These are phyloP conservation scores for Pleurotus platypus DNA, from an alignment of 768 basidiomycete species.

Conservation along the genomic window DNA sequence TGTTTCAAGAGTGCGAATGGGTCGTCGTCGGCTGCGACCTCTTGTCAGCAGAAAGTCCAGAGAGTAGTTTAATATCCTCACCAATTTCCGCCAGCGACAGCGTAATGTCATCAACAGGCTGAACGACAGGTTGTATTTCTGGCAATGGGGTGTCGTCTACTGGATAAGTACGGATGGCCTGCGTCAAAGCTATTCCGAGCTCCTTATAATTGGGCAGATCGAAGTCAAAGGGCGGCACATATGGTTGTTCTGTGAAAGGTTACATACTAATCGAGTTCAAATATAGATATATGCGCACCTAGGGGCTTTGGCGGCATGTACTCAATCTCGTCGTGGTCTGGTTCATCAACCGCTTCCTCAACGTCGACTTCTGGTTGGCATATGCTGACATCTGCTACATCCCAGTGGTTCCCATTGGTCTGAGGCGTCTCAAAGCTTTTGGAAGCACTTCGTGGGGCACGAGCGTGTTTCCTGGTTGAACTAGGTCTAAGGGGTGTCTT, in stretches of 20 bases:
- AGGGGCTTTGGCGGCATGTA: slow-evolving; percentile 49
- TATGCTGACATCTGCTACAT: slow-evolving; percentile 56
- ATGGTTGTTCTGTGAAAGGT: slow-evolving; percentile 32
- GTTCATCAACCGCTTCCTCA: slow-evolving; percentile 24
- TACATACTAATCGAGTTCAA: not conserved
- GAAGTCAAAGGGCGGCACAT: slow-evolving; percentile 41
- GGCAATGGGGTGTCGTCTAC: slow-evolving; percentile 24
- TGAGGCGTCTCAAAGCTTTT: slow-evolving; percentile 64
- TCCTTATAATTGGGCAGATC: slow-evolving; percentile 39
- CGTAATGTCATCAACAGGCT: slow-evolving; percentile 20
- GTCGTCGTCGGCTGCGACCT: slow-evolving; percentile 23
- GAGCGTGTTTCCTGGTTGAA: slow-evolving; percentile 61
- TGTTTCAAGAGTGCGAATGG: slow-evolving; percentile 3
- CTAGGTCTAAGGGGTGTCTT: slow-evolving; percentile 53
- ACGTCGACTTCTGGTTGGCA: slow-evolving; percentile 21
- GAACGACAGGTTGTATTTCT: slow-evolving; percentile 22
- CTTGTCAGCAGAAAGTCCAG: not conserved
- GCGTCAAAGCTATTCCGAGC: slow-evolving; percentile 33
- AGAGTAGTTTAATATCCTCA: slow-evolving; percentile 16
- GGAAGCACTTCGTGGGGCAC: slow-evolving; percentile 47
- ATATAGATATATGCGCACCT: slow-evolving; percentile 19
- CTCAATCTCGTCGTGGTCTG: slow-evolving; percentile 46
- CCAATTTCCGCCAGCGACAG: slow-evolving; percentile 24
- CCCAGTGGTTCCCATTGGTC: slow-evolving; percentile 70
- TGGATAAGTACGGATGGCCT: slow-evolving; percentile 27